These are phyloP conservation scores for Zymoseptoria tritici DNA, from an alignment of 2,329 filamentous ascomycete species.

Conservation along the genomic window DNA sequence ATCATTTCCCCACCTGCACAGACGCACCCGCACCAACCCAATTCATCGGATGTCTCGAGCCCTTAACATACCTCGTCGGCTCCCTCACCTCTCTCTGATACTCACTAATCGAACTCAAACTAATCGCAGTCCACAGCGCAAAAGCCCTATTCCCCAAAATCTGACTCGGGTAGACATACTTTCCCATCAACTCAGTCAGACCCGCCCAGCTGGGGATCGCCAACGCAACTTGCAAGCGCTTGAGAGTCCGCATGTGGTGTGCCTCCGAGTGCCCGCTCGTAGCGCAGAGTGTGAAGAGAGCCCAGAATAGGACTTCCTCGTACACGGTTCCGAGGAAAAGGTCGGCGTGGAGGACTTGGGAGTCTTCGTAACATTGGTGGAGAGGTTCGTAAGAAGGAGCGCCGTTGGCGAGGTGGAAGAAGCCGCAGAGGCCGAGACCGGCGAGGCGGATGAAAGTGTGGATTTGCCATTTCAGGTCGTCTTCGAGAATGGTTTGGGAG, in stretches of 20 bases:
- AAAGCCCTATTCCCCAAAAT: conserved; percentile 9
- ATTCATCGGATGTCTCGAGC: conserved; percentile 9
- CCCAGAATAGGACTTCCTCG: conserved; percentile 15
- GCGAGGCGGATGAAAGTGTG: conserved; percentile 14
- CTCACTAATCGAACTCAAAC: conserved; percentile 7
- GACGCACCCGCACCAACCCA: conserved; percentile 3
- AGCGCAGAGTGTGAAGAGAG: conserved; percentile 13
- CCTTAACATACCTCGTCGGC: conserved; percentile 9
- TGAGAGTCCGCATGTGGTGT: conserved; percentile 12
- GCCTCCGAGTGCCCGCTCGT: conserved; percentile 12
- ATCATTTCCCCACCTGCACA: background rate
- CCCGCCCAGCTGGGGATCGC: conserved; percentile 5
- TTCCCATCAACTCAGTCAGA: conserved; percentile 1
- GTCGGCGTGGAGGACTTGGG: conserved; percentile 5
- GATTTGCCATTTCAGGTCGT: conserved; percentile 10
- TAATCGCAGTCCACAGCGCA: conserved; percentile 13
- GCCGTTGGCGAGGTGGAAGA: conserved; percentile 7
- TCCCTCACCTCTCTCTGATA: conserved; percentile 6
- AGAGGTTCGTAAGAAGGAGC: conserved; percentile 4
- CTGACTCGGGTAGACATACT: conserved; percentile 7
- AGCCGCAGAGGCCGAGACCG: conserved; percentile 10
- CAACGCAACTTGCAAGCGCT: conserved; percentile 9
- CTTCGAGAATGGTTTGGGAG: conserved; percentile 11
- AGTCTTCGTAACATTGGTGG: conserved; percentile 8
- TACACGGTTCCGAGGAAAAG: conserved; percentile 14